Conservation (phyloP, 306 rosid species). For the Mimosa bimucronata region DNA sequence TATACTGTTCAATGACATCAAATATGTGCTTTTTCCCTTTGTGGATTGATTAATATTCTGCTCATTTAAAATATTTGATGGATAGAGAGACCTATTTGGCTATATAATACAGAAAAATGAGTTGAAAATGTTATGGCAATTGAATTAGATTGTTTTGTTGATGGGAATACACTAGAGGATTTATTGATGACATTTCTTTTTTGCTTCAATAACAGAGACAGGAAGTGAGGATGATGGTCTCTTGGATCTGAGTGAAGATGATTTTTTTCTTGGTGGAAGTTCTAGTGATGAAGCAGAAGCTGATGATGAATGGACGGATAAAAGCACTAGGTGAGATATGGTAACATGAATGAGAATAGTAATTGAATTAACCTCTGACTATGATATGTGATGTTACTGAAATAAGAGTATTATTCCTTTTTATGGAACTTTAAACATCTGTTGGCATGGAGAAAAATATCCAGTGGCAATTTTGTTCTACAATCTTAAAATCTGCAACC, state of each 20-base stretch:
- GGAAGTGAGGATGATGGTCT: conserved; percentile 98
- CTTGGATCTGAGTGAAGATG: conserved; percentile 95
- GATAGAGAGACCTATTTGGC: not conserved
- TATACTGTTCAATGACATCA: not conserved
- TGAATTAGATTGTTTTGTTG: conserved; percentile 12
- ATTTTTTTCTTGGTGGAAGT: conserved; percentile 84
- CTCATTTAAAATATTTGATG: not conserved
- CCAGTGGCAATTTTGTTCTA: not conserved
- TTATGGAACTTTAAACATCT: not conserved
- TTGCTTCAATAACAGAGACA: conserved; percentile 62
- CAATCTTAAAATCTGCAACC: conserved; percentile 4
- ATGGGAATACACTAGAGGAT: not conserved
- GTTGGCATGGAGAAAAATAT: not conserved
- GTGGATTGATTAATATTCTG: not conserved
- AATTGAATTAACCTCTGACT: conserved; percentile 1
- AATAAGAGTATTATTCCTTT: conserved; percentile 13
- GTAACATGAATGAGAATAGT: conserved; percentile 1
- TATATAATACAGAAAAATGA: not conserved
- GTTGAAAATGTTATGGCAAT: conserved; percentile 9
- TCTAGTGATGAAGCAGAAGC: conserved; percentile 97
- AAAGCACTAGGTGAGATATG: conserved; percentile 71
- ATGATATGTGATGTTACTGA: conserved; percentile 18
- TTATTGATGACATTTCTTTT: conserved; percentile 5
- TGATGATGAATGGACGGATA: conserved; percentile 99
- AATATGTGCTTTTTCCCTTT: not conserved